Percentiles rank a stretch among this genome's conserved stretches.
phyloP scores from a whole-genome alignment of 805 yeast genomes.

The Yueomyces sinensis region DNA sequence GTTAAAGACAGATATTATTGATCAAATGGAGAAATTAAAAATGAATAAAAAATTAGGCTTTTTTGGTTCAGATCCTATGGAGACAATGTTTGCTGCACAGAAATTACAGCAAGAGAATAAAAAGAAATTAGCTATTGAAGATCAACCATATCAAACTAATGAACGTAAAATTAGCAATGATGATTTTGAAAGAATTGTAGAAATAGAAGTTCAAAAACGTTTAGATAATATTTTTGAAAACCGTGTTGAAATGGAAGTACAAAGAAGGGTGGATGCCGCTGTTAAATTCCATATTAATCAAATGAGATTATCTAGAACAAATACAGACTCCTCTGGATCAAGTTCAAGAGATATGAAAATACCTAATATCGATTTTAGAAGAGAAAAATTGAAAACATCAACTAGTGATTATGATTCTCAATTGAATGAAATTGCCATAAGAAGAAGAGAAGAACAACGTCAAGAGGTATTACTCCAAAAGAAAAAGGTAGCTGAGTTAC shows the following conservation, averaged over 20 bases:
- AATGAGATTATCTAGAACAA: too few species aligned
- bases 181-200: slow-evolving; percentile 10
- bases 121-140: slow-evolving; percentile 13
- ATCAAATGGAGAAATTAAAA: neutral
- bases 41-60: neutral
- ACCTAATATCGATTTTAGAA: too few species aligned
- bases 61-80: neutral
- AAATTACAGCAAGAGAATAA: slow-evolving; percentile 3
- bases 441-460: too few species aligned
- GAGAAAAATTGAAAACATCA: too few species aligned
- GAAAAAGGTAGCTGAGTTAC: too few species aligned
- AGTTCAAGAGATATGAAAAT: too few species aligned
- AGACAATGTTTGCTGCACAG: neutral
- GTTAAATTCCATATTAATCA: too few species aligned
- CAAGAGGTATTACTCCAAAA: too few species aligned
- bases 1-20: neutral
- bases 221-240: slow-evolving; percentile 9
- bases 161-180: slow-evolving; percentile 4
- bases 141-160: slow-evolving; percentile 10
- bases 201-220: slow-evolving; percentile 16
- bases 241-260: slow-evolving; percentile 5
- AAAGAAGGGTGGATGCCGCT: slow-evolving; percentile 1
- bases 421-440: too few species aligned
- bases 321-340: too few species aligned
- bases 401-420: too few species aligned